Evolutionary conservation across 2,329 filamentous ascomycete species (phyloP).

Genomic region (Pseudocercospora pini-densiflorae): DNA sequence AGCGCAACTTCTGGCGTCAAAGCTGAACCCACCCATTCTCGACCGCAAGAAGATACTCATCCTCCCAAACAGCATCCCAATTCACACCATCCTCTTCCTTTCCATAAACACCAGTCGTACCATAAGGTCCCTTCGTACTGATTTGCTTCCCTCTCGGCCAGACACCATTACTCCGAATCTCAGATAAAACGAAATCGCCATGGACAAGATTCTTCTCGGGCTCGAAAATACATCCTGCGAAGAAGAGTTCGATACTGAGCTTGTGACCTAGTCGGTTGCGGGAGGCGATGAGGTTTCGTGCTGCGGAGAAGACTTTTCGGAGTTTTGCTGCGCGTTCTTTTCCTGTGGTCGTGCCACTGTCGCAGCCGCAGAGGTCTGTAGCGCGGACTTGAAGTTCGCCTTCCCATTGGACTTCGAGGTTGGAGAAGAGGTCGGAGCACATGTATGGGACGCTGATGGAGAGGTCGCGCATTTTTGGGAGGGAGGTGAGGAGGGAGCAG

Average conservation of each 20-base stretch:
- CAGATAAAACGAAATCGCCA: slow-evolving; percentile 53
- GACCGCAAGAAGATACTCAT: slow-evolving; percentile 40
- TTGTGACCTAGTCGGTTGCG: slow-evolving; percentile 44
- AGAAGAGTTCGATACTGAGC: slow-evolving; percentile 56
- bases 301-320: slow-evolving; percentile 46
- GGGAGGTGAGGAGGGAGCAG: slow-evolving; percentile 52
- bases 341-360: slow-evolving; percentile 41
- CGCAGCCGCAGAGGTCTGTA: slow-evolving; percentile 54
- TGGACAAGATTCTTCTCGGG: slow-evolving; percentile 52
- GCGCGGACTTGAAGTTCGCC: slow-evolving; percentile 56
- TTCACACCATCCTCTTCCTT: slow-evolving; percentile 51
- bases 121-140: slow-evolving; percentile 54
- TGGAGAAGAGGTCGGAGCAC: slow-evolving; percentile 51
- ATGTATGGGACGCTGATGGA: slow-evolving; percentile 55
- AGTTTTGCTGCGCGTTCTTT: slow-evolving; percentile 43
- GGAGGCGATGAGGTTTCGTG: slow-evolving; percentile 46
- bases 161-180: slow-evolving; percentile 45
- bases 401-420: slow-evolving; percentile 49
- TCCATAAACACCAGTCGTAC: slow-evolving; percentile 54
- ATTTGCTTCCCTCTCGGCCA: slow-evolving; percentile 47
- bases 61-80: slow-evolving; percentile 43
- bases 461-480: slow-evolving; percentile 53
- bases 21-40: slow-evolving; percentile 40
- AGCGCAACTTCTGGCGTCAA: slow-evolving; percentile 22
- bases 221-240: slow-evolving; percentile 57